Percentiles rank a stretch among this genome's conserved stretches.
These are phyloP conservation scores for Ophiostoma sp. DNA, from an alignment of 2,329 filamentous ascomycete species.

Conservation along the genomic window DNA sequence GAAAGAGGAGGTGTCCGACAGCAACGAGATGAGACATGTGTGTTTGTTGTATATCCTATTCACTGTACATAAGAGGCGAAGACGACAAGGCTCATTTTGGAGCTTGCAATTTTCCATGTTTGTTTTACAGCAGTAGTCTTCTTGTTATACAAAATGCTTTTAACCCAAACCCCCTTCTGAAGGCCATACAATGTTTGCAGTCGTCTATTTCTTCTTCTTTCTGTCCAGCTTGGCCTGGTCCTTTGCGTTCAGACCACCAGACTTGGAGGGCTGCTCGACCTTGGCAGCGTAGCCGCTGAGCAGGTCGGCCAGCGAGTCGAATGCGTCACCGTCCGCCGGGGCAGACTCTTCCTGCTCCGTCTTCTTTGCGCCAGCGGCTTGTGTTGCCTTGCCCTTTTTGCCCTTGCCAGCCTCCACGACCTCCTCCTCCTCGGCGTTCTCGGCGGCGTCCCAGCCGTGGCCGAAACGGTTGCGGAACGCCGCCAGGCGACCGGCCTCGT, in stretches of 20 bases:
- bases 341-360: constrained; percentile 9
- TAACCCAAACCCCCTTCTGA: background rate
- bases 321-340: constrained; percentile 25
- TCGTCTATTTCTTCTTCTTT: constrained; percentile 35
- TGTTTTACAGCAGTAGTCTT: constrained; percentile 12
- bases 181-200: background rate
- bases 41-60: constrained; percentile 19
- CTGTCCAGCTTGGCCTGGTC: constrained; percentile 36
- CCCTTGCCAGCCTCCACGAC: constrained; percentile 25
- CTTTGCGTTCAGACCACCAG: constrained; percentile 39
- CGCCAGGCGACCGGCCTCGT: constrained; percentile 84
- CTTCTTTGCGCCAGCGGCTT: background rate
- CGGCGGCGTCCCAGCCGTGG: constrained; percentile 68
- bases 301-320: constrained; percentile 44
- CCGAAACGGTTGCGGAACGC: constrained; percentile 85
- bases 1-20: background rate
- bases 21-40: constrained; percentile 7
- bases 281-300: constrained; percentile 46
- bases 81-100: background rate
- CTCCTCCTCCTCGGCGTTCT: background rate
- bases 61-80: constrained; percentile 30
- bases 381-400: constrained; percentile 17
- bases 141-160: constrained; percentile 18
- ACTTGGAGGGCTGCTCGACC: constrained; percentile 35
- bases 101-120: background rate